A percentile compares a stretch with the other conserved stretches of the same genome.
phyloP scores from a whole-genome alignment of 1,284 basidiomycete species.

The Apiotrichum brassicae region DNA sequence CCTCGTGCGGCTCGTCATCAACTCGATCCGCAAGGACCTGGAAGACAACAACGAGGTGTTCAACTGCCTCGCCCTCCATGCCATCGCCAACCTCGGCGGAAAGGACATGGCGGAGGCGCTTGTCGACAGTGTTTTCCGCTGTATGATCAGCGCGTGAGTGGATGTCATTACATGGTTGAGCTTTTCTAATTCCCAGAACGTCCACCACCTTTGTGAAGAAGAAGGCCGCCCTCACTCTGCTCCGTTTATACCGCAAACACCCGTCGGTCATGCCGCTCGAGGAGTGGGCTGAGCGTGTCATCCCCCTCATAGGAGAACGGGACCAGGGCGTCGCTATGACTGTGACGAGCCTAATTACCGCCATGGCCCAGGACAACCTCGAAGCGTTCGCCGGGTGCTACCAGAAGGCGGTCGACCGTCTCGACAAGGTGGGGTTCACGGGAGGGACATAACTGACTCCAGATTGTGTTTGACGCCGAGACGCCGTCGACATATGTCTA shows the following conservation, averaged over 20 bases:
- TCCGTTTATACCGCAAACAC: slow-evolving; percentile 91
- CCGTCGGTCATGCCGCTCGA: slow-evolving; percentile 85
- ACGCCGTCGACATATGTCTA: slow-evolving; percentile 86
- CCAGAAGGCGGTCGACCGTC: slow-evolving; percentile 83
- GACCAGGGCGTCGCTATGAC: slow-evolving; percentile 92
- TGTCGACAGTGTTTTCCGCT: slow-evolving; percentile 83
- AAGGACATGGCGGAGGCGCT: slow-evolving; percentile 97
- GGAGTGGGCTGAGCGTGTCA: slow-evolving; percentile 93
- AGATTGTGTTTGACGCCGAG: slow-evolving; percentile 88
- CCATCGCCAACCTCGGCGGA: slow-evolving; percentile 95
- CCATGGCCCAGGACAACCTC: slow-evolving; percentile 86
- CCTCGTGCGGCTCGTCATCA: slow-evolving; percentile 88
- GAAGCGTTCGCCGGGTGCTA: slow-evolving; percentile 87
- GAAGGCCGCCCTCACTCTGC: slow-evolving; percentile 90
- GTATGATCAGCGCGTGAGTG: slow-evolving; percentile 89
- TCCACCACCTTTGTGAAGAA: slow-evolving; percentile 95
- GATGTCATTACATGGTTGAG: slow-evolving; percentile 47
- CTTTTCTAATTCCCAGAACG: slow-evolving; percentile 48
- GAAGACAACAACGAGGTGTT: slow-evolving; percentile 91
- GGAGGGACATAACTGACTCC: slow-evolving; percentile 6
- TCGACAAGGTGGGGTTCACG: slow-evolving; percentile 62
- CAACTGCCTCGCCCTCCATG: slow-evolving; percentile 94
- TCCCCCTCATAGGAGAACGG: slow-evolving; percentile 88
- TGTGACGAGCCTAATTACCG: slow-evolving; percentile 88
- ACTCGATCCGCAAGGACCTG: slow-evolving; percentile 95